A percentile compares a stretch with the other conserved stretches of the same genome.
Conservation (phyloP, 169 alveolate species). For the Plasmodium chabaudi region DNA sequence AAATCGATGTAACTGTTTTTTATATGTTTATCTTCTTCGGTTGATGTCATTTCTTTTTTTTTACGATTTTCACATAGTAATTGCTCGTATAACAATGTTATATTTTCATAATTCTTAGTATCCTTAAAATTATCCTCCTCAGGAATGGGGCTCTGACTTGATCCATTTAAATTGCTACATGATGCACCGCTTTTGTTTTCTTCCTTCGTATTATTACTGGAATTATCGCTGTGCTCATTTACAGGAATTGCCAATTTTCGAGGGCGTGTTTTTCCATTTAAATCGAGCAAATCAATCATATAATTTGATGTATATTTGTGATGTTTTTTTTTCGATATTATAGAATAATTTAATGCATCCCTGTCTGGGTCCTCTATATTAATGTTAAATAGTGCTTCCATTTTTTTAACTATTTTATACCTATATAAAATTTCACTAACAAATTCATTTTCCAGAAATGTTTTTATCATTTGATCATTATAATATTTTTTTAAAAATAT, state of each 20-base stretch:
- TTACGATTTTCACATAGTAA: not conserved
- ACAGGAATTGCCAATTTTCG: not conserved
- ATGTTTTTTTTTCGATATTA: conserved; percentile 18
- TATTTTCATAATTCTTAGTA: not conserved
- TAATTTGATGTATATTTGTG: conserved; percentile 26
- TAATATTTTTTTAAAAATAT: conserved; percentile 25
- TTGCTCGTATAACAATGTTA: not conserved
- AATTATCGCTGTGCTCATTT: conserved; percentile 2
- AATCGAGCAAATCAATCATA: conserved; percentile 41
- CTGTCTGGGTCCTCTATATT: conserved; percentile 5
- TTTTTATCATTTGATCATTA: not conserved
- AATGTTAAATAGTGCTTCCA: conserved; percentile 38
- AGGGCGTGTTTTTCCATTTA: conserved; percentile 25
- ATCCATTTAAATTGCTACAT: not conserved
- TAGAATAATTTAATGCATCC: conserved; percentile 19
- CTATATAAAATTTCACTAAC: conserved; percentile 70
- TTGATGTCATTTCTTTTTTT: not conserved
- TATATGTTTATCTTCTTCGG: conserved; percentile 16
- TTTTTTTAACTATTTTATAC: conserved; percentile 55
- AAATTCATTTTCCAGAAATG: conserved; percentile 26
- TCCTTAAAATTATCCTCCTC: not conserved
- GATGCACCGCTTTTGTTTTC: not conserved
- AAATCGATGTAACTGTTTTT: conserved; percentile 36
- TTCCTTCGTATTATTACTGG: not conserved
- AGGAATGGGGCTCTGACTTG: not conserved